Evolutionary conservation across 495 filamentous ascomycete genomes (phyloP).

Genomic region (Daldinia bambusicola): DNA sequence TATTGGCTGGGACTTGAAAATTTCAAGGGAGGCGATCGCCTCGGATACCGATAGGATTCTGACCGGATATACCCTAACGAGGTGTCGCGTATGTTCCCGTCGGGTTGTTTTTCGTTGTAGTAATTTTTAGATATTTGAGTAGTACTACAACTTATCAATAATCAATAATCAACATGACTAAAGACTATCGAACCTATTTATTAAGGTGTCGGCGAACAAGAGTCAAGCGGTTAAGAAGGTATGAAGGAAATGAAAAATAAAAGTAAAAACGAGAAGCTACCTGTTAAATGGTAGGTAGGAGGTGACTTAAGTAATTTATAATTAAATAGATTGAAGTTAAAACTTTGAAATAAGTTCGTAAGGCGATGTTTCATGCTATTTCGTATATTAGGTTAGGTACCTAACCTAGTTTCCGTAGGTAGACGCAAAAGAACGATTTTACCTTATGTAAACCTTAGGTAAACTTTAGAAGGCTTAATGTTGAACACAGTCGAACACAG

Average conservation of each 20-base stretch:
- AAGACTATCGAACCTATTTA: background rate
- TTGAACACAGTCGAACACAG: too few relatives aligned
- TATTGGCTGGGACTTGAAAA: slow-evolving; percentile 32
- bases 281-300: too few relatives aligned
- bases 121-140: background rate
- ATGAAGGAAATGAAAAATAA: background rate
- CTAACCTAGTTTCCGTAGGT: too few relatives aligned
- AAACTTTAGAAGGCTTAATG: too few relatives aligned
- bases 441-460: too few relatives aligned
- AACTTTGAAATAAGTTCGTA: background rate
- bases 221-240: background rate
- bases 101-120: slow-evolving; percentile 17
- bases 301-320: too few relatives aligned
- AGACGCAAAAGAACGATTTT: too few relatives aligned
- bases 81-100: slow-evolving; percentile 20
- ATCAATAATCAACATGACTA: slow-evolving; percentile 9
- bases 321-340: background rate
- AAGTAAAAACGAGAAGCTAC: too few relatives aligned
- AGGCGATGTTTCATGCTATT: background rate
- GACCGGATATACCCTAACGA: slow-evolving; percentile 10
- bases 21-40: slow-evolving; percentile 6
- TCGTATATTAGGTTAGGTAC: too few relatives aligned
- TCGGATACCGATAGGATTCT: slow-evolving; percentile 32
- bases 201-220: too few relatives aligned
- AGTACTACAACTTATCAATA: background rate